Percentiles rank a stretch among this genome's conserved stretches.
These are phyloP conservation scores for Fusarium tjaetaba DNA, from an alignment of 2,329 filamentous ascomycete species.

Conservation along the genomic window DNA sequence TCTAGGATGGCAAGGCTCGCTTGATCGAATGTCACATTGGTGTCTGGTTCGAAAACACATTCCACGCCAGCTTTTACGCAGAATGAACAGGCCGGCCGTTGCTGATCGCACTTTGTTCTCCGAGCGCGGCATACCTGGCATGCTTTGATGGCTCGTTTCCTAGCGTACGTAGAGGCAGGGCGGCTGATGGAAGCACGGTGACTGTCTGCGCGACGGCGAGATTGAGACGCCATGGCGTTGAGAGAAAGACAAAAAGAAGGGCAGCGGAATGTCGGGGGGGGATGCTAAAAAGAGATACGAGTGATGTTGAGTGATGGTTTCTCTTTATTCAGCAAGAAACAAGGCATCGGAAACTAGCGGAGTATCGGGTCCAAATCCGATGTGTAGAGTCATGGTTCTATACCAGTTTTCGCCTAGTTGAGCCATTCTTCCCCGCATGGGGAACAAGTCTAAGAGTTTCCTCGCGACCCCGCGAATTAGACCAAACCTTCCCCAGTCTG, in stretches of 20 bases:
- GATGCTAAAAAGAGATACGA: background rate
- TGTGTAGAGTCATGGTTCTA: background rate
- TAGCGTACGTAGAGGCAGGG: background rate
- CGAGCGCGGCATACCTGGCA: background rate
- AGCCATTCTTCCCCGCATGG: background rate
- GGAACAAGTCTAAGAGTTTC: background rate
- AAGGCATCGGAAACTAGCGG: background rate
- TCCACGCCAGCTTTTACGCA: background rate
- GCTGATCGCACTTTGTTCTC: background rate
- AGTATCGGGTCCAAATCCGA: background rate
- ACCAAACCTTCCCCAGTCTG: background rate
- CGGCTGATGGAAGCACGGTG: background rate
- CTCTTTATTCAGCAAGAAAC: background rate
- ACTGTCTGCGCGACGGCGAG: background rate
- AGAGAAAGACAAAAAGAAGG: background rate
- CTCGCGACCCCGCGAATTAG: background rate
- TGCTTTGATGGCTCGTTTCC: background rate
- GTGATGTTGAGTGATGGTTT: background rate
- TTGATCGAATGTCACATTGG: background rate
- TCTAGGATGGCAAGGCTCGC: background rate
- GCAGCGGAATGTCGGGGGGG: background rate
- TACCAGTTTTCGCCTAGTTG: background rate
- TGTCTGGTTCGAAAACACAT: background rate
- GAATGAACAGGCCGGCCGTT: background rate
- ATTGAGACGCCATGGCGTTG: background rate